Conservation (phyloP, 2,329 filamentous ascomycete genomes). For the Paracoccidioides lutzii region DNA sequence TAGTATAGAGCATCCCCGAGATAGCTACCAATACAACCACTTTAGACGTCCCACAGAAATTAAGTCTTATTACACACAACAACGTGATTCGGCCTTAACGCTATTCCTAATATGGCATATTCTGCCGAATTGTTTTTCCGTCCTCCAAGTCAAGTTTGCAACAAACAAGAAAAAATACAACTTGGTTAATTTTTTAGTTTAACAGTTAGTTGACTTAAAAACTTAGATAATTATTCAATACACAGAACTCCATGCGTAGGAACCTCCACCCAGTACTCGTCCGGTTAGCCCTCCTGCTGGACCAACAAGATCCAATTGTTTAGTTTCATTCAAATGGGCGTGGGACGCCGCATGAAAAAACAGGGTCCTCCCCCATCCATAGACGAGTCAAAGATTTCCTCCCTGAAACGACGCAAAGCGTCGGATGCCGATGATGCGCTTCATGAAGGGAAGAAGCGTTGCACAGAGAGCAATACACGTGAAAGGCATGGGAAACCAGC, state of each 20-base stretch:
- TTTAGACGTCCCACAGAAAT: too few relatives aligned
- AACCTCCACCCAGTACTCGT: neutral
- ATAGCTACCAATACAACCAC: too few relatives aligned
- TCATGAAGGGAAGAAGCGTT: constrained; percentile 9
- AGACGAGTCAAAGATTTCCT: constrained; percentile 53
- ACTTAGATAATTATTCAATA: too few relatives aligned
- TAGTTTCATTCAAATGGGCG: constrained; percentile 63
- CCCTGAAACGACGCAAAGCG: constrained; percentile 69
- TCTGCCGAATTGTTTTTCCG: neutral
- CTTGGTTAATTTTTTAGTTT: too few relatives aligned
- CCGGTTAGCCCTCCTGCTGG: neutral
- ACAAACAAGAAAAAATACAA: neutral
- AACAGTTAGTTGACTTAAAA: too few relatives aligned
- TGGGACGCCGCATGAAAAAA: constrained; percentile 86
- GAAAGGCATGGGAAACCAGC: constrained; percentile 38
- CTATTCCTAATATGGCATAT: neutral
- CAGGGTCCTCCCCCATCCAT: constrained; percentile 76
- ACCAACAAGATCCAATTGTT: constrained; percentile 11
- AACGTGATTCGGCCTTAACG: too few relatives aligned
- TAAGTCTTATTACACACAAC: too few relatives aligned
- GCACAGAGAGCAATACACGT: constrained; percentile 17
- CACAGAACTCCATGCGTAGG: too few relatives aligned
- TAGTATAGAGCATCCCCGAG: too few relatives aligned
- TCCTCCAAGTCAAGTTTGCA: neutral
- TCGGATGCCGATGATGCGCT: constrained; percentile 48